A percentile compares a stretch with the other conserved stretches of the same genome.
Conservation (phyloP, 306 rosid species). For the Prosopis cineraria region DNA sequence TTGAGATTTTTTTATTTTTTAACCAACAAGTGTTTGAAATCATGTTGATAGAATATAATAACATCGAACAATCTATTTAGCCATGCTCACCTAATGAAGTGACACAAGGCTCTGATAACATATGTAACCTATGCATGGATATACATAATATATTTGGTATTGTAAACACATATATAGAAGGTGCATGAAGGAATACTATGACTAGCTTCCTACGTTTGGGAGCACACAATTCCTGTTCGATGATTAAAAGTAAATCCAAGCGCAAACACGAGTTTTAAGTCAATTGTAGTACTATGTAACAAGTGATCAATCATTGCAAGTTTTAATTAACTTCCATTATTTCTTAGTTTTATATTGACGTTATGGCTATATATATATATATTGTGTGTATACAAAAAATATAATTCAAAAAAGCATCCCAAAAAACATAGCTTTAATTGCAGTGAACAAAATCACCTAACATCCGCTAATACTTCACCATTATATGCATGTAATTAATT, state of each 20-base stretch:
- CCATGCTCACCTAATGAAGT: too few relatives aligned
- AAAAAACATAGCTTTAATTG: not conserved
- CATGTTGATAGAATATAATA: too few relatives aligned
- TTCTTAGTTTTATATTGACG: not conserved
- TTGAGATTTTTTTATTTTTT: not conserved
- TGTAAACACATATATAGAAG: not conserved
- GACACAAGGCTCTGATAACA: too few relatives aligned
- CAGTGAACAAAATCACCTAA: not conserved
- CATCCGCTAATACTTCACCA: not conserved
- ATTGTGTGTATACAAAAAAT: too few relatives aligned
- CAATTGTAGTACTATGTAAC: not conserved
- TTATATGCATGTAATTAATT: not conserved
- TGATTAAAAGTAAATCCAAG: not conserved
- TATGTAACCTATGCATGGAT: too few relatives aligned
- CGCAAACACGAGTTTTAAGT: not conserved
- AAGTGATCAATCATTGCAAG: not conserved
- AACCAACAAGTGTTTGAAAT: not conserved
- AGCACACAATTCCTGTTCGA: not conserved
- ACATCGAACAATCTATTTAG: too few relatives aligned
- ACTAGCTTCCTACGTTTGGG: not conserved
- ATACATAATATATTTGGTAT: not conserved
- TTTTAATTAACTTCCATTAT: not conserved
- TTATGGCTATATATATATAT: not conserved
- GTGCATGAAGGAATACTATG: not conserved
- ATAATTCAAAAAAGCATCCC: not conserved